Base-by-base conservation (phyloP, 1,284 basidiomycete species). In the Boletus calvinii region DNA sequence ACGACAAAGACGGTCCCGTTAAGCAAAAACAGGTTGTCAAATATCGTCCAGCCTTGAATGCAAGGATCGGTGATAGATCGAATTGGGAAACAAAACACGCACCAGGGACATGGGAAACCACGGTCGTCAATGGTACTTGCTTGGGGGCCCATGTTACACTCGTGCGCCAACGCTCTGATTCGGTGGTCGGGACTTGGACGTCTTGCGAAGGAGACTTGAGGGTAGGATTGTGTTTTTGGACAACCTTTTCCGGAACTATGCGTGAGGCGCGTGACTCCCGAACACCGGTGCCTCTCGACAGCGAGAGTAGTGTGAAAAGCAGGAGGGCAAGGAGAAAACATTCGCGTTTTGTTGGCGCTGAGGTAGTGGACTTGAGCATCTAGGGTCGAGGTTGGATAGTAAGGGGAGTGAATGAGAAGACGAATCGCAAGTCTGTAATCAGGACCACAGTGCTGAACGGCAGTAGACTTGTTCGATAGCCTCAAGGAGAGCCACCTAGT, bases 1-100 rank as follows among this genome's bases (percentile, higher is more conserved):
- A 90, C 87, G 56, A 92, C 73, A 62, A 84, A 92, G 22, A 90
- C 73, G n/a, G 84, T 82, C 37, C 90, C 90, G 59, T 90, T 89
- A 60, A 80, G 74, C 53, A 91, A 67, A 63, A 90, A 92, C 11
- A 94, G 73, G 52, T 79, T 80, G 67, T 93, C 89, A 54, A 92
- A 85, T 47, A 92, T 80, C 1, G 90, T 91, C 91, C 91, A 94
- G 34, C 91, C 90, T 89, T 57, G 44, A 5, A 36, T 24, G 30
- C n/a, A 29, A 24, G 1, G 1, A 17, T 60, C 17, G 22, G 46
- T 22, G 40, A 11, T 29, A 32, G 37, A 20, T 37, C 9, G 2
- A 15, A 13, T 26, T 2, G 7, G 1, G 4, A 31, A 35, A 29
- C 11, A 2, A 5, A 22, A 0, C 6, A 40, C 64, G 17, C 50